Percentiles rank a stretch among this genome's conserved stretches.
Conservation (phyloP, 139 green algal genomes). For the Zygnema cylindricum region DNA sequence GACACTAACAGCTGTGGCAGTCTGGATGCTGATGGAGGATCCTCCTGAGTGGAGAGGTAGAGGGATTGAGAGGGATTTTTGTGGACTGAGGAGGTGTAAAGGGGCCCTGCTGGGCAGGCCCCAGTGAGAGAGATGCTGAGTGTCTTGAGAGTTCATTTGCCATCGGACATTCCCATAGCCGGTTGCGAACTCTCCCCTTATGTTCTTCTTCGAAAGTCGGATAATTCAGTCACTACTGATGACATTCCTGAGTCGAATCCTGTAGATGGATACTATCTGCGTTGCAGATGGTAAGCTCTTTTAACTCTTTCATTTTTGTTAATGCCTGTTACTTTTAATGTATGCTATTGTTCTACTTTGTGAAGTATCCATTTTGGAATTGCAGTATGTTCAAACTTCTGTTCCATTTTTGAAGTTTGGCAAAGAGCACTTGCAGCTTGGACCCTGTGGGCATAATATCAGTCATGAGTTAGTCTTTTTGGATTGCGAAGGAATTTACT, state of each 20-base stretch:
- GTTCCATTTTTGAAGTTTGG: too few relatives aligned
- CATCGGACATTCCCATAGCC: constrained; percentile 58
- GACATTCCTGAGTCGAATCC: constrained; percentile 81
- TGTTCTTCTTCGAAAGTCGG: constrained; percentile 78
- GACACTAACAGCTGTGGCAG: not conserved
- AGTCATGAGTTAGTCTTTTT: too few relatives aligned
- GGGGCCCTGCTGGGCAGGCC: not conserved
- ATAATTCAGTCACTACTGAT: constrained; percentile 76
- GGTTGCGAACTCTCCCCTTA: constrained; percentile 76
- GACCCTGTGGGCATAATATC: too few relatives aligned
- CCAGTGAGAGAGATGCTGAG: constrained; percentile 51
- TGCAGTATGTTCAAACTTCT: constrained; percentile 8
- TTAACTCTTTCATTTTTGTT: too few relatives aligned
- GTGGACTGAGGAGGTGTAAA: not conserved
- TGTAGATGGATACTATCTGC: constrained; percentile 76
- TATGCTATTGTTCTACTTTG: not conserved
- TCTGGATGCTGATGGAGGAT: constrained; percentile 46
- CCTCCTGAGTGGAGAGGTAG: constrained; percentile 13
- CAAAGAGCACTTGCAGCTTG: too few relatives aligned
- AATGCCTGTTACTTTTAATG: not conserved
- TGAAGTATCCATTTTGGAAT: not conserved
- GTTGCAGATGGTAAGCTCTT: constrained; percentile 76
- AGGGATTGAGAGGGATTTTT: constrained; percentile 23
- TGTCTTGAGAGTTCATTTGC: constrained; percentile 59
- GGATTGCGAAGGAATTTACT: too few relatives aligned